Conservation (phyloP, 805 yeast genomes). For the Scheffersomyces coipomensis region DNA sequence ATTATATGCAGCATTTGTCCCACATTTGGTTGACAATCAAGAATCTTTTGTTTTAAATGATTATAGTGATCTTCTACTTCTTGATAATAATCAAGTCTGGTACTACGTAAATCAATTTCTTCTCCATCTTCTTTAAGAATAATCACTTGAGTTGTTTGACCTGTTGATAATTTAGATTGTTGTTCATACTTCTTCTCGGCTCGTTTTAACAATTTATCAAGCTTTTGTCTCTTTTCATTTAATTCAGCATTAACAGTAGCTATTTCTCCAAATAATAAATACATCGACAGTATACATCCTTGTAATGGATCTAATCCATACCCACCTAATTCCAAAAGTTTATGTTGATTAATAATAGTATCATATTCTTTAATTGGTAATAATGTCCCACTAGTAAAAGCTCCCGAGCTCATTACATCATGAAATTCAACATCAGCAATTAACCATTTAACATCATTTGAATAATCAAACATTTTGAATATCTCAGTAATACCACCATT, state of each 20-base stretch:
- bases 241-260: constrained; percentile 2
- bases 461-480: constrained; percentile 10
- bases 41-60: neutral
- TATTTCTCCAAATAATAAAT: constrained; percentile 16
- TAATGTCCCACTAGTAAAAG: constrained; percentile 14
- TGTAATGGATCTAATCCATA: constrained; percentile 26
- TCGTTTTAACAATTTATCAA: neutral
- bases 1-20: constrained; percentile 6
- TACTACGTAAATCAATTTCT: constrained; percentile 4
- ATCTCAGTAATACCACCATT: constrained; percentile 16
- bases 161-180: too few relatives aligned
- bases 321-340: constrained; percentile 13
- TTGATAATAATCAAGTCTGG: constrained; percentile 6
- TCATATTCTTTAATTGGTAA: constrained; percentile 12
- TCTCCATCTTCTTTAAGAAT: neutral
- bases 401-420: constrained; percentile 16
- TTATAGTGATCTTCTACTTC: constrained; percentile 1
- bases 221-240: constrained; percentile 1
- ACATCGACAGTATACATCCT: constrained; percentile 18
- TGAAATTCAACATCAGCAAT: constrained; percentile 19
- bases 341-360: constrained; percentile 7
- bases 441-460: constrained; percentile 19
- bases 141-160: neutral
- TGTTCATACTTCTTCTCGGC: neutral
- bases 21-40: constrained; percentile 8